Percentiles rank a stretch among this genome's conserved stretches.
Conservation (phyloP, 306 rosid genomes). For the Sicyos baderoa region DNA sequence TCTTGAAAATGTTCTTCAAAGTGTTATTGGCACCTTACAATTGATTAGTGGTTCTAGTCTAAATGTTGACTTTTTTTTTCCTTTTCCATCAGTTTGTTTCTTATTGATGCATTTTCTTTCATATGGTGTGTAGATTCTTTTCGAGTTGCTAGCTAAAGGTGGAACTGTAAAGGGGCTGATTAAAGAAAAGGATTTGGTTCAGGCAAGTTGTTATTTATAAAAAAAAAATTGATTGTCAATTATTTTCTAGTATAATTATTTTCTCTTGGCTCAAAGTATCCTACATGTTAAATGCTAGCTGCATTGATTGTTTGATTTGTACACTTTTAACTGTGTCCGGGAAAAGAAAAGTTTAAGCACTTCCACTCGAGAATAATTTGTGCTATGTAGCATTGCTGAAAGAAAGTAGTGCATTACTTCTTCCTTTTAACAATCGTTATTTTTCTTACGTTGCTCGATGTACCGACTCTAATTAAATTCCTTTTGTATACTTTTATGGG, state of each 20-base stretch:
- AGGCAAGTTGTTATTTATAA: conserved; percentile 39
- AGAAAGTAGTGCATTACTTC: neutral
- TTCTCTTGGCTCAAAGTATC: neutral
- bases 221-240: neutral
- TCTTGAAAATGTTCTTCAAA: neutral
- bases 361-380: neutral
- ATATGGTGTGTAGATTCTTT: conserved; percentile 54
- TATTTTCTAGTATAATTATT: neutral
- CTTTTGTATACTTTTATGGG: no score
- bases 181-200: conserved; percentile 77
- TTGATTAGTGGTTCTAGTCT: neutral
- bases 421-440: neutral
- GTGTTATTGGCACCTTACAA: neutral
- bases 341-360: neutral
- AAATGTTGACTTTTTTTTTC: neutral
- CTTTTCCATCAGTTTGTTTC: neutral
- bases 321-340: neutral
- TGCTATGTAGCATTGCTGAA: neutral
- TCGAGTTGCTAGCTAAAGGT: conserved; percentile 78
- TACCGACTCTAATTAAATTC: no score
- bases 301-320: neutral
- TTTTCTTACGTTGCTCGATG: no score
- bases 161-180: conserved; percentile 81
- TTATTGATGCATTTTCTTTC: conserved; percentile 1
- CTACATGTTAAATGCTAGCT: neutral